Conservation (phyloP, 108 stramenopile species). For the Skeletonema marinoi region DNA sequence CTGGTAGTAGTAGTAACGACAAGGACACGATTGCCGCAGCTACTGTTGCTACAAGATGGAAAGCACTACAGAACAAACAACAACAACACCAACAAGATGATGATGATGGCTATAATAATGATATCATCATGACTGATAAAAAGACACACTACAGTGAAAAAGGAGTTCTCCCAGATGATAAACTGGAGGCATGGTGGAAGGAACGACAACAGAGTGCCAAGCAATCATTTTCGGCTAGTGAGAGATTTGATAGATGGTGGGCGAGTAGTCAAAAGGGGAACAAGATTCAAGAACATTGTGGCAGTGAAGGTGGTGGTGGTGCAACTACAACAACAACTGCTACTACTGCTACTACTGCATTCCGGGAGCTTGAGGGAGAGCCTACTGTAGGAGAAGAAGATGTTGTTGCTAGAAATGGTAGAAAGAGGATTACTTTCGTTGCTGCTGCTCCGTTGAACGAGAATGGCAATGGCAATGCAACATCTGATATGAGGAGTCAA, state of each 20-base stretch:
- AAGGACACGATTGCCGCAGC: no score
- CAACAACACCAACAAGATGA: no score
- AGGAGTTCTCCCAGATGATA: background rate
- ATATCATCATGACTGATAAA: background rate
- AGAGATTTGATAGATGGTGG: background rate
- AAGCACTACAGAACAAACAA: background rate
- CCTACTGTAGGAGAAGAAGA: background rate
- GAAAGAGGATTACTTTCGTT: background rate
- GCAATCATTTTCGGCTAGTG: background rate
- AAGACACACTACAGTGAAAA: background rate
- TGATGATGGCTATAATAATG: no score
- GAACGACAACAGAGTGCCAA: background rate
- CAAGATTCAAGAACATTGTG: background rate
- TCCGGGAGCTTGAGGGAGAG: background rate
- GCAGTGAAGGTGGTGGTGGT: background rate
- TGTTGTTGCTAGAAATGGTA: background rate
- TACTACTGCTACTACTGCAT: background rate
- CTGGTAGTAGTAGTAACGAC: no score
- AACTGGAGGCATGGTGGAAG: background rate
- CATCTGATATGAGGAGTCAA: background rate
- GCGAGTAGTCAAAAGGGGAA: background rate
- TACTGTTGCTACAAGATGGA: background rate
- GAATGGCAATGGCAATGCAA: background rate
- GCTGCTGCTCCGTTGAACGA: background rate
- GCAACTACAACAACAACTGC: no score